phyloP scores from a whole-genome alignment of 306 rosid genomes.

The Fragaria ananassa region DNA sequence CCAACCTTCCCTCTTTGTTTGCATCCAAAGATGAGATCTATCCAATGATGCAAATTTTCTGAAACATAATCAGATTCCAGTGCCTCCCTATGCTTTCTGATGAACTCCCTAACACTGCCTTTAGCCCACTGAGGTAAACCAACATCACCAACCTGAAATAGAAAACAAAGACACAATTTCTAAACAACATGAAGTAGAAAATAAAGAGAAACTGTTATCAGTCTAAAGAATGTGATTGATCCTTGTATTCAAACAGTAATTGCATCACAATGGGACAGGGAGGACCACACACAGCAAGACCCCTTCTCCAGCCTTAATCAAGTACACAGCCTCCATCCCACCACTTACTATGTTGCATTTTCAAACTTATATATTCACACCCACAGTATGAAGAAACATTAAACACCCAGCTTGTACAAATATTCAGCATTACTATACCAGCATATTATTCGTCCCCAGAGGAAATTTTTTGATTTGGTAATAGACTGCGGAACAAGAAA shows the following conservation, averaged over 20 bases:
- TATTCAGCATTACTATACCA: neutral
- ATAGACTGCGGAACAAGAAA: neutral
- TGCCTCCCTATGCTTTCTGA: constrained; percentile 96
- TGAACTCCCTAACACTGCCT: constrained; percentile 90
- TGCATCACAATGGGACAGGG: neutral
- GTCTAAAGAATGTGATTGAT: neutral
- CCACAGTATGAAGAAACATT: neutral
- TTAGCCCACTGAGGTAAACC: constrained; percentile 94
- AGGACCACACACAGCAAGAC: neutral
- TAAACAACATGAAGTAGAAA: constrained; percentile 54
- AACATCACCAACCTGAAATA: constrained; percentile 83
- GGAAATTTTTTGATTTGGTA: neutral
- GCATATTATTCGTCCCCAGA: neutral
- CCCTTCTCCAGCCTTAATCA: neutral
- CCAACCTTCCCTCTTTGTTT: constrained; percentile 99
- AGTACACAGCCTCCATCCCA: neutral
- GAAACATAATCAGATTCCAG: constrained; percentile 93
- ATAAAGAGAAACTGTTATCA: constrained; percentile 1
- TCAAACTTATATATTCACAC: neutral
- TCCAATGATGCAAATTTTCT: constrained; percentile 97
- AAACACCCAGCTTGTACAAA: neutral
- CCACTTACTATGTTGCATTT: neutral
- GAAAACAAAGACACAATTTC: constrained; percentile 8
- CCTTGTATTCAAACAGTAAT: neutral
- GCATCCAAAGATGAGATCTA: constrained; percentile 94